These are phyloP conservation scores for Kazachstania martiniae DNA, from an alignment of 805 yeast genomes.

Conservation along the genomic window DNA sequence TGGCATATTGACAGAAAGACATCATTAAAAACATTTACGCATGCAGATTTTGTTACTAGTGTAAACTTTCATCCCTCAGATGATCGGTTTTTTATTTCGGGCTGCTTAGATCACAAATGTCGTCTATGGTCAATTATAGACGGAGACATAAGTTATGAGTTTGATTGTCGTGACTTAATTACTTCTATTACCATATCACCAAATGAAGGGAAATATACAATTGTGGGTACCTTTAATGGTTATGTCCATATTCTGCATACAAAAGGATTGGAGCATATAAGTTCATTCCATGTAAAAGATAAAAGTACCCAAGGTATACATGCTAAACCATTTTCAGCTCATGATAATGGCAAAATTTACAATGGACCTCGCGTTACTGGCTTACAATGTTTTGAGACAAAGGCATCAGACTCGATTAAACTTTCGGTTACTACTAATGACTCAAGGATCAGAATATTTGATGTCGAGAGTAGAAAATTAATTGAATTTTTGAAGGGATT, in stretches of 20 bases:
- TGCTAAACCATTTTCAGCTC: conserved; percentile 3
- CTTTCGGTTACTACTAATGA: conserved; percentile 70
- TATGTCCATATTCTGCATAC: conserved; percentile 50
- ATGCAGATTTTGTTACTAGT: conserved; percentile 75
- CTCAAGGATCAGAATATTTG: conserved; percentile 60
- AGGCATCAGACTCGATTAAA: conserved; percentile 22
- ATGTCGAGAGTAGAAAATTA: conserved; percentile 40
- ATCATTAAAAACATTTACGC: conserved; percentile 54
- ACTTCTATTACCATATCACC: conserved; percentile 72
- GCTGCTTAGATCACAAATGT: conserved; percentile 65
- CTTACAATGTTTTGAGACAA: conserved; percentile 39
- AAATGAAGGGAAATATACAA: conserved; percentile 41
- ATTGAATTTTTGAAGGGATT: conserved; percentile 66
- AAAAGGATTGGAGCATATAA: conserved; percentile 41
- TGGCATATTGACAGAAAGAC: conserved; percentile 72
- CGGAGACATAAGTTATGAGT: conserved; percentile 45
- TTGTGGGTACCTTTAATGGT: conserved; percentile 76
- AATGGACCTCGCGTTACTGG: conserved; percentile 64
- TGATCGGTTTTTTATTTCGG: conserved; percentile 76
- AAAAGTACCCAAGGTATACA: conserved; percentile 17
- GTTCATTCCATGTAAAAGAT: conserved; percentile 37
- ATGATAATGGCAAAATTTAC: conserved; percentile 1
- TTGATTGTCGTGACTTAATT: conserved; percentile 52
- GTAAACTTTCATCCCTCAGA: conserved; percentile 76
- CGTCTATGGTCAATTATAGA: conserved; percentile 85